Conservation (phyloP, 768 basidiomycete species). For the Agaricus blazei region DNA sequence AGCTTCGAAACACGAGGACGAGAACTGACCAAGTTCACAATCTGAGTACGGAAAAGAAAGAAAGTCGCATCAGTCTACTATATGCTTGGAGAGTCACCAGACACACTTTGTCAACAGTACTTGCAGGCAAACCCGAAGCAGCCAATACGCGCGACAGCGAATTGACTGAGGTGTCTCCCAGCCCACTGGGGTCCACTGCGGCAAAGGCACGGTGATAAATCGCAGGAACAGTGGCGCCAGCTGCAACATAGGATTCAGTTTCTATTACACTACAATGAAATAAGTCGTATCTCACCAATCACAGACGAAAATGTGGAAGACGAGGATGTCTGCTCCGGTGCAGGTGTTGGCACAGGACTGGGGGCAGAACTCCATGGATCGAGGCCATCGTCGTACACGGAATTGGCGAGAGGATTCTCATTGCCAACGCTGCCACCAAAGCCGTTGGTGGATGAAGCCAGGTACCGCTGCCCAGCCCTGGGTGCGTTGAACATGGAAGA, state of each 20-base stretch:
- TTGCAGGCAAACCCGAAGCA: constrained; percentile 75
- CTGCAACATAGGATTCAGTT: constrained; percentile 29
- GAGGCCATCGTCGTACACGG: constrained; percentile 74
- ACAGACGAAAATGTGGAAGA: constrained; percentile 55
- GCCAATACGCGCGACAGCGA: constrained; percentile 75
- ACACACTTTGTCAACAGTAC: constrained; percentile 75
- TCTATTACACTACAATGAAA: not conserved
- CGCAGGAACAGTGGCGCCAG: constrained; percentile 74
- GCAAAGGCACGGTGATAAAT: constrained; percentile 73
- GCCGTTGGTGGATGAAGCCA: constrained; percentile 46
- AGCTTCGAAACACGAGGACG: constrained; percentile 76
- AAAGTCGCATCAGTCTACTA: not conserved
- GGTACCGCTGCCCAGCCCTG: constrained; percentile 66
- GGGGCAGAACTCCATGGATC: constrained; percentile 80
- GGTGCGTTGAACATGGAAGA: constrained; percentile 80
- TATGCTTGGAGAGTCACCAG: not conserved
- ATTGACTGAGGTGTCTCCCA: constrained; percentile 79
- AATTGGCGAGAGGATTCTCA: constrained; percentile 68
- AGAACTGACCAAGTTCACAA: constrained; percentile 85
- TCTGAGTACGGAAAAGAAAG: constrained; percentile 37
- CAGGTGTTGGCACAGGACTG: constrained; percentile 62
- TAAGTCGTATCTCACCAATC: constrained; percentile 44
- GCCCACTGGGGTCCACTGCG: constrained; percentile 61
- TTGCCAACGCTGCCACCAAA: constrained; percentile 73
- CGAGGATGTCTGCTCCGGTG: constrained; percentile 39